These are phyloP conservation scores for Leccinum longicurvipes DNA, from an alignment of 768 basidiomycete species.

Conservation along the genomic window DNA sequence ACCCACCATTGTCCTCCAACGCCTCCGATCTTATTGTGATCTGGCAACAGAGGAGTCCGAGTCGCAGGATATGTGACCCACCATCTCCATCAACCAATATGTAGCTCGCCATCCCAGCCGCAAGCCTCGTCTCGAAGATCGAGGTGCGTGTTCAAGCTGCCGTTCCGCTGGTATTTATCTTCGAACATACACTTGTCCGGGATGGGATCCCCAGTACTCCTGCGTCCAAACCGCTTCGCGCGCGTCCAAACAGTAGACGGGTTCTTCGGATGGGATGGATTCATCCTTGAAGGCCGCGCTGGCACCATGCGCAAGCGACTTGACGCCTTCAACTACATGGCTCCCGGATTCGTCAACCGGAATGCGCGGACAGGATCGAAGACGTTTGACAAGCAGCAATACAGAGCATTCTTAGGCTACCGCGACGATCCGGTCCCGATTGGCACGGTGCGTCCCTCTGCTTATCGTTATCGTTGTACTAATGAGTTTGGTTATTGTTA, in stretches of 20 bases:
- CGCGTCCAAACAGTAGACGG: slow-evolving; percentile 63
- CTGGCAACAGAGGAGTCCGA: neutral
- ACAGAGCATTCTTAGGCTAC: slow-evolving; percentile 67
- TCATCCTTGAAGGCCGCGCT: slow-evolving; percentile 69
- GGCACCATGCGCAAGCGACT: slow-evolving; percentile 53
- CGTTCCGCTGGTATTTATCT: neutral
- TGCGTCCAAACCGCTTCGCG: slow-evolving; percentile 67
- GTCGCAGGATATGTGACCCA: slow-evolving; percentile 13
- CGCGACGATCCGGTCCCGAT: slow-evolving; percentile 70
- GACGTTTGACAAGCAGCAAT: slow-evolving; percentile 65
- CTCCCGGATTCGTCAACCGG: slow-evolving; percentile 55
- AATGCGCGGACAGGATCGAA: slow-evolving; percentile 60
- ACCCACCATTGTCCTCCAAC: neutral
- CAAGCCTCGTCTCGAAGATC: slow-evolving; percentile 28
- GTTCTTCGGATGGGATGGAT: slow-evolving; percentile 72
- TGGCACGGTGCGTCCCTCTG: slow-evolving; percentile 34
- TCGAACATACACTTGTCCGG: neutral
- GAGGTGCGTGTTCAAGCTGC: slow-evolving; percentile 14
- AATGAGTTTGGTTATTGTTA: too few relatives aligned
- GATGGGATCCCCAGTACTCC: slow-evolving; percentile 41
- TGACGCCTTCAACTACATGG: slow-evolving; percentile 59
- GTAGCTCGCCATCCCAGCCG: slow-evolving; percentile 10
- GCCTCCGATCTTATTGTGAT: neutral
- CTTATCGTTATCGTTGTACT: neutral
- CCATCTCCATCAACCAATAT: too few relatives aligned